Evolutionary conservation across 495 filamentous ascomycete genomes (phyloP).

Genomic region (Poronia punctata): DNA sequence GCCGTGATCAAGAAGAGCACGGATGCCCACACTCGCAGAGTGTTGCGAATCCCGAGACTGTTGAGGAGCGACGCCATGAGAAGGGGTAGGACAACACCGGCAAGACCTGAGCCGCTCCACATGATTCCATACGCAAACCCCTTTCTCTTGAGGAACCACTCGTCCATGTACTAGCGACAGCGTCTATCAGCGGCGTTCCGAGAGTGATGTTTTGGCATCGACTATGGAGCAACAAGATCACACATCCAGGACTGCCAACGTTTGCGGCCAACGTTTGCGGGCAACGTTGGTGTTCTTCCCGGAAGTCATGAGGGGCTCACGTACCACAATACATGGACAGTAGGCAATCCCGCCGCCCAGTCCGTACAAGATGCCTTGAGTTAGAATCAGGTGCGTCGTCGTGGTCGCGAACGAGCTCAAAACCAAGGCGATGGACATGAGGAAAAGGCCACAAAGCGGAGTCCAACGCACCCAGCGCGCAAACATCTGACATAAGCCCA

Average conservation of each 20-base stretch:
- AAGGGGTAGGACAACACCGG: slow-evolving; percentile 40
- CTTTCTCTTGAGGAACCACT: slow-evolving; percentile 49
- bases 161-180: slow-evolving; percentile 36
- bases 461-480: slow-evolving; percentile 24
- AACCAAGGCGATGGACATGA: slow-evolving; percentile 35
- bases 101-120: slow-evolving; percentile 40
- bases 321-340: slow-evolving; percentile 37
- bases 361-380: slow-evolving; percentile 49
- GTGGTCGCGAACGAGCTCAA: slow-evolving; percentile 40
- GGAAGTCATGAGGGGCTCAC: not conserved
- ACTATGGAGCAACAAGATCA: too few relatives aligned
- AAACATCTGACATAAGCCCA: slow-evolving; percentile 25
- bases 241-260: too few relatives aligned
- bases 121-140: slow-evolving; percentile 52
- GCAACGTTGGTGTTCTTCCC: too few relatives aligned
- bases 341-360: slow-evolving; percentile 43
- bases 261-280: too few relatives aligned
- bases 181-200: slow-evolving; percentile 1
- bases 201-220: too few relatives aligned
- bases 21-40: slow-evolving; percentile 46
- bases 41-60: slow-evolving; percentile 49
- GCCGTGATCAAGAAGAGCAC: slow-evolving; percentile 41
- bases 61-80: slow-evolving; percentile 45
- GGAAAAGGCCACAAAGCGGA: slow-evolving; percentile 30
- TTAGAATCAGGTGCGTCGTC: slow-evolving; percentile 42